phyloP scores from a whole-genome alignment of 495 filamentous ascomycete species.

The Xylaria grammica region DNA sequence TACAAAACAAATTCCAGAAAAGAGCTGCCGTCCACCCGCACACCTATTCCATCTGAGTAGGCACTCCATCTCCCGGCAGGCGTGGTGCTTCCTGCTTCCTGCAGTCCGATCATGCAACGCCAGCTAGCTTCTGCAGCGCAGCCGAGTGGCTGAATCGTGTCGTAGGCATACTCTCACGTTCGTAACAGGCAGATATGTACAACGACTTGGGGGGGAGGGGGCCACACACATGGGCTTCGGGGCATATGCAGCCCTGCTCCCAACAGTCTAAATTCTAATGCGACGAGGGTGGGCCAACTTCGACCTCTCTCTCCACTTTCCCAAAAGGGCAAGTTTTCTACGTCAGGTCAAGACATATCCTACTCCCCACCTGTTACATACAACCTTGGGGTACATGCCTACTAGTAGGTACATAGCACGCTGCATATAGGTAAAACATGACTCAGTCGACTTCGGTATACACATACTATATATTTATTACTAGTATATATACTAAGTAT shows the following conservation, averaged over 20 bases:
- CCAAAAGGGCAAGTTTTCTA: constrained; percentile 15
- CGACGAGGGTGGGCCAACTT: background rate
- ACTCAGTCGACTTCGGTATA: no score
- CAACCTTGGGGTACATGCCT: background rate
- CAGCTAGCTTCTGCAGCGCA: constrained; percentile 18
- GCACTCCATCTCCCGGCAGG: constrained; percentile 6
- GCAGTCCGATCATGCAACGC: background rate
- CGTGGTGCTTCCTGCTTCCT: background rate
- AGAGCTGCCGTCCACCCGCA: background rate
- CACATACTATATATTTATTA: no score
- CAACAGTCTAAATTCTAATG: background rate
- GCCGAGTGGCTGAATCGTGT: background rate
- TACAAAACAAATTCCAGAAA: background rate
- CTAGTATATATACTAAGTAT: no score
- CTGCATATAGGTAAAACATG: no score
- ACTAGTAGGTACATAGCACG: no score
- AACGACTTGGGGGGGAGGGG: no score
- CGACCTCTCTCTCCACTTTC: constrained; percentile 17
- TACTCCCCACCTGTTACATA: no score
- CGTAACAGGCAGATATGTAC: no score
- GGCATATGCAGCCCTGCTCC: constrained; percentile 12
- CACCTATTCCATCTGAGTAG: background rate
- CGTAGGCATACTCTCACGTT: background rate
- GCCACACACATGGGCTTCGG: no score
- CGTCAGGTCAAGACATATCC: background rate